phyloP scores from a whole-genome alignment of 163 green algal genomes.

The Picocystis sp. region DNA sequence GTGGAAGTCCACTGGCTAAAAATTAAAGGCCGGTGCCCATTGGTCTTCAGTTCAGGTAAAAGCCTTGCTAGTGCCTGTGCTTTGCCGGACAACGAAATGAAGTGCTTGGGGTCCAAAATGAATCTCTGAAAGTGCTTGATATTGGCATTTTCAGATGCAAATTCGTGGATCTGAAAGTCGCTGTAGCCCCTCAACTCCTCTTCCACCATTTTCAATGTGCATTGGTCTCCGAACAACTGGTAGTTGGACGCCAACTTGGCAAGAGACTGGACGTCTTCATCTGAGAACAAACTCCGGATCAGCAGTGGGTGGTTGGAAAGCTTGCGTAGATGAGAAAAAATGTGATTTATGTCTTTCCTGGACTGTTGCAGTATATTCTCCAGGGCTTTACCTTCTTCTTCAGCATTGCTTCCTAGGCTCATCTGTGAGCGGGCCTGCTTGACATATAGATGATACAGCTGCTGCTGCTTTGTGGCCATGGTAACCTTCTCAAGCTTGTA shows the following conservation, averaged over 20 bases:
- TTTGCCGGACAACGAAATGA: constrained; percentile 23
- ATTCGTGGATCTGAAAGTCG: constrained; percentile 67
- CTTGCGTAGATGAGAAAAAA: constrained; percentile 82
- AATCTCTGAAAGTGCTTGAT: constrained; percentile 17
- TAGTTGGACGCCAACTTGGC: constrained; percentile 17
- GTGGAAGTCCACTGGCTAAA: constrained; percentile 79
- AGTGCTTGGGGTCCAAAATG: constrained; percentile 18
- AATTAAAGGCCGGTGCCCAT: constrained; percentile 51
- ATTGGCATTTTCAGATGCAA: constrained; percentile 28
- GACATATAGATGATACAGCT: no score
- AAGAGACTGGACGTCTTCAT: constrained; percentile 36
- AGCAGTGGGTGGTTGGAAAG: constrained; percentile 85
- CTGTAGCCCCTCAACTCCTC: constrained; percentile 55
- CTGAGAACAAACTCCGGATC: constrained; percentile 45
- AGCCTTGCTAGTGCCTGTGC: constrained; percentile 38
- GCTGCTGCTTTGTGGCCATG: no score
- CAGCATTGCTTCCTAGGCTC: no score
- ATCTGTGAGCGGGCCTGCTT: no score
- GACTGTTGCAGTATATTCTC: no score
- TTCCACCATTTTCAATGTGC: constrained; percentile 35
- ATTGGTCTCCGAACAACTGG: constrained; percentile 48
- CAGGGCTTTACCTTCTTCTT: no score
- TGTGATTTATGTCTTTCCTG: constrained; percentile 18
- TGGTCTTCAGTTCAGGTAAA: constrained; percentile 38
- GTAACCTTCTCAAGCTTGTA: constrained; percentile 17